Evolutionary conservation across 2,329 filamentous ascomycete genomes (phyloP).

Genomic region (Talaromyces sp.): DNA sequence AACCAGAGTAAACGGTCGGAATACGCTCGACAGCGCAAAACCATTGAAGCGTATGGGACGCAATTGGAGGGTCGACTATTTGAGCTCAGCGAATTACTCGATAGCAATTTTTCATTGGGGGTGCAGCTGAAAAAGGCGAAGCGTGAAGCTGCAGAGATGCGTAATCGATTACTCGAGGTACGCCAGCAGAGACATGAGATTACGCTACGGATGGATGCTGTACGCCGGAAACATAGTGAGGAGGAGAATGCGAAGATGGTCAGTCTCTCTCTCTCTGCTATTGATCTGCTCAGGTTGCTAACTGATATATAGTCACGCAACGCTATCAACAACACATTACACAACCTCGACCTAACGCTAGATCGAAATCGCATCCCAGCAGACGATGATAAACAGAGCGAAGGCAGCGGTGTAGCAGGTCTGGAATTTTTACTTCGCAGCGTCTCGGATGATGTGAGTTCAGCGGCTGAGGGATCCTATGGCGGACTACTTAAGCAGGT

Average conservation of each 20-base stretch:
- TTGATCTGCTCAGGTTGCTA: background rate
- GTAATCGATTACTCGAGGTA: slow-evolving; percentile 45
- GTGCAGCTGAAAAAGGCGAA: slow-evolving; percentile 43
- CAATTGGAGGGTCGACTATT: slow-evolving; percentile 48
- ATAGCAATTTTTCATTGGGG: slow-evolving; percentile 45
- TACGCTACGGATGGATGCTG: slow-evolving; percentile 47
- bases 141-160: slow-evolving; percentile 42
- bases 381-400: slow-evolving; percentile 12
- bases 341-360: slow-evolving; percentile 38
- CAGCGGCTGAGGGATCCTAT: slow-evolving; percentile 31
- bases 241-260: slow-evolving; percentile 35
- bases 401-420: slow-evolving; percentile 26
- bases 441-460: slow-evolving; percentile 39
- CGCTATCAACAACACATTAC: slow-evolving; percentile 40
- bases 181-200: slow-evolving; percentile 46
- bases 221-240: slow-evolving; percentile 39
- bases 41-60: slow-evolving; percentile 44
- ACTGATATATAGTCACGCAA: slow-evolving; percentile 28
- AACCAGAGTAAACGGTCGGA: slow-evolving; percentile 37
- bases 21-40: slow-evolving; percentile 43
- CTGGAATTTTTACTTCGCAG: slow-evolving; percentile 41
- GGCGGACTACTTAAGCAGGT: slow-evolving; percentile 41
- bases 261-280: background rate
- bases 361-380: slow-evolving; percentile 31
- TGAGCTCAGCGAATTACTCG: slow-evolving; percentile 49